Percentiles rank a stretch among this genome's conserved stretches.
phyloP scores from a whole-genome alignment of 169 alveolate genomes.

The Cryptosporidium bovis region DNA sequence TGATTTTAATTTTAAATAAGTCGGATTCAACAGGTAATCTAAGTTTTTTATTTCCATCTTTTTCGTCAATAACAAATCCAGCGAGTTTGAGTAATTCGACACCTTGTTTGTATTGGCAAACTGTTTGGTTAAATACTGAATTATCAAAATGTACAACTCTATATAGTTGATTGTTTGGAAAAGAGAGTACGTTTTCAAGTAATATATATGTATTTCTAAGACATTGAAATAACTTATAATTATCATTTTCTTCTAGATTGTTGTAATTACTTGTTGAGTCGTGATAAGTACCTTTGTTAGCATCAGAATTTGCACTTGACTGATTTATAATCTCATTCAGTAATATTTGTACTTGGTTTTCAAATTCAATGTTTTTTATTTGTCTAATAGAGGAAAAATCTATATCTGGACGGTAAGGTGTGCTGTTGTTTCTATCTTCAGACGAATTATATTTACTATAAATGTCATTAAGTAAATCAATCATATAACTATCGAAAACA shows the following conservation, averaged over 20 bases:
- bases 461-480: slow-evolving; percentile 5
- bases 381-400: slow-evolving; percentile 20
- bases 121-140: slow-evolving; percentile 18
- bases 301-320: background rate
- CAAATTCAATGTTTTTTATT: background rate
- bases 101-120: slow-evolving; percentile 41
- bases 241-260: background rate
- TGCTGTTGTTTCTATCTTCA: slow-evolving; percentile 15
- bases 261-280: background rate
- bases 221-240: slow-evolving; percentile 2
- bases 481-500: slow-evolving; percentile 37
- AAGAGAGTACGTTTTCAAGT: slow-evolving; percentile 22
- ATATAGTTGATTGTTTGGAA: slow-evolving; percentile 36
- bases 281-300: background rate
- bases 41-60: slow-evolving; percentile 19
- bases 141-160: slow-evolving; percentile 28
- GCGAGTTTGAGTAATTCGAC: slow-evolving; percentile 34
- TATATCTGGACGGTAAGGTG: slow-evolving; percentile 46
- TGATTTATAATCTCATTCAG: background rate
- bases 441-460: slow-evolving; percentile 10
- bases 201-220: slow-evolving; percentile 27
- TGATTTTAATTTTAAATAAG: background rate
- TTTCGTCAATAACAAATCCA: slow-evolving; percentile 37
- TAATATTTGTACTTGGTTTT: background rate
- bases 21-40: slow-evolving; percentile 32